phyloP scores from a whole-genome alignment of 305 asterid species.

The Solanum aculeatissimum region DNA sequence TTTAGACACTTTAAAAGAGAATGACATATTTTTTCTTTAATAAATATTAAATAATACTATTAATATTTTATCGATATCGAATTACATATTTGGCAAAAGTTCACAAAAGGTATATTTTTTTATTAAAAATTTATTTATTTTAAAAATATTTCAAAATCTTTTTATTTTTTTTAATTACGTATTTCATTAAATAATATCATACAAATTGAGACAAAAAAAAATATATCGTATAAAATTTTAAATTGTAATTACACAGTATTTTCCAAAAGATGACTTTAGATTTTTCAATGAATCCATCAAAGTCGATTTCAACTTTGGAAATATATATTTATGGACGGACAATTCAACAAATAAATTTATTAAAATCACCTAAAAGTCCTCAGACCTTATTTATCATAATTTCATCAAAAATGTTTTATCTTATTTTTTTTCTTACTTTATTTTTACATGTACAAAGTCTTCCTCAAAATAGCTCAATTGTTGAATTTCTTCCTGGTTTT shows the following conservation, averaged over 20 bases:
- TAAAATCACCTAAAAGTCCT: neutral
- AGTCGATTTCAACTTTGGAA: neutral
- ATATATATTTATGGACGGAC: neutral
- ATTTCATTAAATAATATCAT: neutral
- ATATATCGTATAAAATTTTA: too few species aligned
- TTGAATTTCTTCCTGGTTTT: constrained; percentile 1
- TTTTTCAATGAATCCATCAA: neutral
- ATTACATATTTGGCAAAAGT: neutral
- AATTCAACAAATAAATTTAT: neutral
- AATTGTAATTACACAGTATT: neutral
- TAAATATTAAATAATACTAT: neutral
- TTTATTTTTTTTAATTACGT: neutral
- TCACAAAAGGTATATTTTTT: neutral
- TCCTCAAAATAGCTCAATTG: neutral
- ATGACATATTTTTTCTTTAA: neutral
- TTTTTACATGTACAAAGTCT: neutral
- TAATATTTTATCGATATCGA: neutral
- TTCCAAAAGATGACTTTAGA: neutral
- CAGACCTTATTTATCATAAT: neutral
- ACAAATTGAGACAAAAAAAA: neutral
- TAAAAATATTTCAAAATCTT: neutral
- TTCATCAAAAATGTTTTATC: neutral
- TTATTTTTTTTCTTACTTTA: neutral
- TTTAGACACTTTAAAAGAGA: too few species aligned
- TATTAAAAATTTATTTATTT: neutral